Evolutionary conservation across 1,284 basidiomycete genomes (phyloP).

Genomic region (Athelia psychrophila): DNA sequence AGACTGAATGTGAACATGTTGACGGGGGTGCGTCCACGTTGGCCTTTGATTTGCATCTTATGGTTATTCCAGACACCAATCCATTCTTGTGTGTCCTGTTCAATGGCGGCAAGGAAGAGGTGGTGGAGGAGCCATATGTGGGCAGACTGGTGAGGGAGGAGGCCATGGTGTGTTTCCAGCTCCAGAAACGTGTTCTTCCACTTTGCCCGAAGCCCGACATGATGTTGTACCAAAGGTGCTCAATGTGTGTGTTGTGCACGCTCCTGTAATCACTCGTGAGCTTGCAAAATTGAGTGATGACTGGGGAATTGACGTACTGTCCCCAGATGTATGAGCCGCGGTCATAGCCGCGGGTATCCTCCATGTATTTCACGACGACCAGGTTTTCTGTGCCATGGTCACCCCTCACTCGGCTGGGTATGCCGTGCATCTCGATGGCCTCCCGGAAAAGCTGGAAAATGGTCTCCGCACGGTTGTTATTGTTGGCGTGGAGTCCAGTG

Average conservation of each 20-base stretch:
- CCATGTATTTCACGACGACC: slow-evolving; percentile 19
- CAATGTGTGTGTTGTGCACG: slow-evolving; percentile 22
- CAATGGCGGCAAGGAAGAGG: slow-evolving; percentile 21
- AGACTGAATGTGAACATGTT: slow-evolving; percentile 14
- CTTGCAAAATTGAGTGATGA: neutral
- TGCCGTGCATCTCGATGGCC: slow-evolving; percentile 16
- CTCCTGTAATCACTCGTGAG: slow-evolving; percentile 2
- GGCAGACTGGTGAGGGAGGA: slow-evolving; percentile 10
- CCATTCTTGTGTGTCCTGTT: slow-evolving; percentile 17
- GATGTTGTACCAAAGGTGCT: slow-evolving; percentile 23
- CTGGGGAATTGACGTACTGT: neutral
- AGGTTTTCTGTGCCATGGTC: slow-evolving; percentile 35
- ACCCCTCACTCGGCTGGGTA: slow-evolving; percentile 24
- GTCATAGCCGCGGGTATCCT: neutral
- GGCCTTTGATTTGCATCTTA: slow-evolving; percentile 10
- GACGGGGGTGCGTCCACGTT: slow-evolving; percentile 6
- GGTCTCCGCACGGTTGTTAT: slow-evolving; percentile 27
- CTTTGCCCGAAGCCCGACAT: slow-evolving; percentile 18
- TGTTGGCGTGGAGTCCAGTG: slow-evolving; percentile 23
- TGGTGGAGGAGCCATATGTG: slow-evolving; percentile 19
- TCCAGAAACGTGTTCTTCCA: slow-evolving; percentile 12
- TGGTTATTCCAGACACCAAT: slow-evolving; percentile 23
- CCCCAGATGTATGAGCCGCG: slow-evolving; percentile 3
- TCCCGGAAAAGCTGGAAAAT: slow-evolving; percentile 25
- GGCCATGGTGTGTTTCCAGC: slow-evolving; percentile 19